phyloP scores from a whole-genome alignment of 495 filamentous ascomycete genomes.

The Penicillium mononematosum region DNA sequence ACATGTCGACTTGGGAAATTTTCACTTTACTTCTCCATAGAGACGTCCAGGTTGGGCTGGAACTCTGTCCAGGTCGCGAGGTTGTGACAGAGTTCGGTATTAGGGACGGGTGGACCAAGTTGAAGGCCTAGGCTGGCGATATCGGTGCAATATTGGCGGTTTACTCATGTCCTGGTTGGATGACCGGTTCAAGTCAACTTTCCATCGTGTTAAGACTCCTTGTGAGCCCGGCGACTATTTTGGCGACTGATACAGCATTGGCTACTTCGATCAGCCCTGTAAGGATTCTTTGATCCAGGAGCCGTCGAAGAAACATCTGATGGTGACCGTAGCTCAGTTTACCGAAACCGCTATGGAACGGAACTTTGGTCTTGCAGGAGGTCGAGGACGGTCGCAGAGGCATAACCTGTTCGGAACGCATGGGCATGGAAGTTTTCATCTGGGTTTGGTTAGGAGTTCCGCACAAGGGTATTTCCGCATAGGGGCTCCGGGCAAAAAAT shows the following conservation, averaged over 20 bases:
- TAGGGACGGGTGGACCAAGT: conserved; percentile 61
- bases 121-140: conserved; percentile 55
- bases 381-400: conserved; percentile 28
- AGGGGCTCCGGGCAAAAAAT: background rate
- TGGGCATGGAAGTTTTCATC: conserved; percentile 1
- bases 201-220: conserved; percentile 62
- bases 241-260: conserved; percentile 60
- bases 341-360: conserved; percentile 56
- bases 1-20: conserved; percentile 62
- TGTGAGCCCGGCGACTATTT: conserved; percentile 53
- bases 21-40: conserved; percentile 66
- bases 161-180: conserved; percentile 69
- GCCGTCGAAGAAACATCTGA: conserved; percentile 59
- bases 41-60: conserved; percentile 59
- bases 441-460: conserved; percentile 7
- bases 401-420: conserved; percentile 5
- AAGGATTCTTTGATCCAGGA: conserved; percentile 60
- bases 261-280: conserved; percentile 66
- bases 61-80: conserved; percentile 67
- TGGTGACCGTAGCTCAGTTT: conserved; percentile 58
- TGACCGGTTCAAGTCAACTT: conserved; percentile 65
- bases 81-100: conserved; percentile 57
- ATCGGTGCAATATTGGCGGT: conserved; percentile 68
- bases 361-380: conserved; percentile 49
- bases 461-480: conserved; percentile 7